phyloP scores from a whole-genome alignment of 2,329 filamentous ascomycete species.

The Pseudogymnoascus sp. region DNA sequence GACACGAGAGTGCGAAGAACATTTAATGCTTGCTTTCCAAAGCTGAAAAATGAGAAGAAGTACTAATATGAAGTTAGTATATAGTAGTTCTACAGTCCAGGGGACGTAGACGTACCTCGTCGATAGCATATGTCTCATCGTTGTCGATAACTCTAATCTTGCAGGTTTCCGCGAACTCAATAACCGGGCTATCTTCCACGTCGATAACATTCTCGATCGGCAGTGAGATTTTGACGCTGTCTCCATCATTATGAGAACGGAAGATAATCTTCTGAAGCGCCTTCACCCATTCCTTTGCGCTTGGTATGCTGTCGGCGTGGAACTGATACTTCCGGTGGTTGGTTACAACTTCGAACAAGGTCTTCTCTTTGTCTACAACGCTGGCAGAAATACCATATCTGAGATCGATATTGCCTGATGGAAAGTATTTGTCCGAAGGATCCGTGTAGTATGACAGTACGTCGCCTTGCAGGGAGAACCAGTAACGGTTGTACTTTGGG shows the following conservation, averaged over 20 bases:
- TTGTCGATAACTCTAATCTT: constrained; percentile 90
- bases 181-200: constrained; percentile 82
- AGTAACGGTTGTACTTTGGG: constrained; percentile 80
- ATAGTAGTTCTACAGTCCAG: neutral
- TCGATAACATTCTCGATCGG: constrained; percentile 86
- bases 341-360: constrained; percentile 73
- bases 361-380: constrained; percentile 62
- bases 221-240: constrained; percentile 91
- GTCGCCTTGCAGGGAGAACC: constrained; percentile 88
- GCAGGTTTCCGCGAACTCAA: constrained; percentile 87
- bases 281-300: constrained; percentile 95
- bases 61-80: constrained; percentile 50
- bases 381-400: constrained; percentile 85
- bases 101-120: constrained; percentile 57
- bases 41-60: constrained; percentile 92
- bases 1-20: constrained; percentile 47
- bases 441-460: constrained; percentile 85
- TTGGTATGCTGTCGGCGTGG: constrained; percentile 75
- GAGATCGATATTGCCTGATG: constrained; percentile 83
- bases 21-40: constrained; percentile 73
- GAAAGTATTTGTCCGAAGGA: constrained; percentile 81
- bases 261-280: constrained; percentile 91
- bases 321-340: constrained; percentile 79
- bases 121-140: constrained; percentile 88
- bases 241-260: constrained; percentile 88